Evolutionary conservation across 352 stramenopile species (phyloP).

Genomic region (Phytophthora lateralis): DNA sequence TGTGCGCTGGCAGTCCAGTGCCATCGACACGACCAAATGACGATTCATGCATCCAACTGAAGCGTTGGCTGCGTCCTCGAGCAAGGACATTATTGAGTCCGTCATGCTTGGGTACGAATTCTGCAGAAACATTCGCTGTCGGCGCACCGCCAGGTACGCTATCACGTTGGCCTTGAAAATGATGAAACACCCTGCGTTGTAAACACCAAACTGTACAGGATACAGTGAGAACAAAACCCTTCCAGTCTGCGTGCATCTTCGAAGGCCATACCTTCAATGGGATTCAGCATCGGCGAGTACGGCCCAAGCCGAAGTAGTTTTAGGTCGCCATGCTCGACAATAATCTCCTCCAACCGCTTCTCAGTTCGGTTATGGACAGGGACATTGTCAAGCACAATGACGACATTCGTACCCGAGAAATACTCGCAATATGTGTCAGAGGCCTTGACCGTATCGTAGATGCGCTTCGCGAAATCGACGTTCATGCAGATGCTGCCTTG

Average conservation of each 20-base stretch:
- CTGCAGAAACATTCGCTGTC: neutral
- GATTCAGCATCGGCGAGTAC: too few species aligned
- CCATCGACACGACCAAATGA: constrained; percentile 6
- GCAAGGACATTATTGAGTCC: neutral
- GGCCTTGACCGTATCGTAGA: constrained; percentile 5
- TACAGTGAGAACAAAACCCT: too few species aligned
- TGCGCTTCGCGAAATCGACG: constrained; percentile 6
- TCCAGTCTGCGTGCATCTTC: too few species aligned
- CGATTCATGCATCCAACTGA: constrained; percentile 1
- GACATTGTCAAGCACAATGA: constrained; percentile 5
- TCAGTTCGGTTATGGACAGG: constrained; percentile 6
- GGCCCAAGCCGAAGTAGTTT: too few species aligned
- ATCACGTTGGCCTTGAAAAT: neutral
- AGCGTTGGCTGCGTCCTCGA: constrained; percentile 4
- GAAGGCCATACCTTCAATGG: too few species aligned
- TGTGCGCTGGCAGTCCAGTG: neutral
- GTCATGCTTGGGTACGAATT: neutral
- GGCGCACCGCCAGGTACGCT: neutral
- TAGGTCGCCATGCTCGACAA: too few species aligned
- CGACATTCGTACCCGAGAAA: constrained; percentile 1
- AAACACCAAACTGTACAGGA: neutral
- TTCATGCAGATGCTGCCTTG: constrained; percentile 4
- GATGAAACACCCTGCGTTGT: constrained; percentile 1
- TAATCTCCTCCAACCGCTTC: neutral
- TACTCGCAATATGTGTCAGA: constrained; percentile 2